Percentiles rank a stretch among this genome's conserved stretches.
phyloP scores from a whole-genome alignment of 306 rosid species.

The Cucurbita moschata region DNA sequence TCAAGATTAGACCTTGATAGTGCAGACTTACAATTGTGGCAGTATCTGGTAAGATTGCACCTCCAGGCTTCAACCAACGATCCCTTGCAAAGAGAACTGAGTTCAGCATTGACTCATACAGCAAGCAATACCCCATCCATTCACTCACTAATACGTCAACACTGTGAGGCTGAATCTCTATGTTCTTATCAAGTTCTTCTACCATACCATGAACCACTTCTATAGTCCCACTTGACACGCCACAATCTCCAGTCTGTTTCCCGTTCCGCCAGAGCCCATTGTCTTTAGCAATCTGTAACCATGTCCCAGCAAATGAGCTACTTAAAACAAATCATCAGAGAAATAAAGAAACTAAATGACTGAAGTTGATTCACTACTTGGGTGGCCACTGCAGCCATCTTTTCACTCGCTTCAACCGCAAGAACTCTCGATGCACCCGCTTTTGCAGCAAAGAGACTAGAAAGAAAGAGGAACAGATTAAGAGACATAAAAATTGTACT shows the following conservation, averaged over 20 bases:
- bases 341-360: not conserved
- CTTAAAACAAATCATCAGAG: not conserved
- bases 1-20: not conserved
- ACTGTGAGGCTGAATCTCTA: constrained; percentile 57
- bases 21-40: constrained; percentile 70
- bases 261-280: constrained; percentile 39
- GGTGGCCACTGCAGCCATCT: constrained; percentile 88
- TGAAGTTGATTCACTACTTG: constrained; percentile 27
- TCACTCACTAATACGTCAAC: constrained; percentile 80
- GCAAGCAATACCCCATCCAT: constrained; percentile 97
- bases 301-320: not conserved
- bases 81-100: constrained; percentile 90
- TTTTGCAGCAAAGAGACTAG: constrained; percentile 71
- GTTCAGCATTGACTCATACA: constrained; percentile 88
- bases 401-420: constrained; percentile 86
- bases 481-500: not conserved
- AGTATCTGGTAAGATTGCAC: constrained; percentile 88
- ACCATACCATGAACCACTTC: constrained; percentile 78
- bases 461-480: not conserved
- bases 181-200: constrained; percentile 55
- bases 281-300: constrained; percentile 55
- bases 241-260: constrained; percentile 20
- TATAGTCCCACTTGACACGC: constrained; percentile 30
- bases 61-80: constrained; percentile 84
- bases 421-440: constrained; percentile 83